Conservation (phyloP, 257 asterid species). For the Rhazya stricta region DNA sequence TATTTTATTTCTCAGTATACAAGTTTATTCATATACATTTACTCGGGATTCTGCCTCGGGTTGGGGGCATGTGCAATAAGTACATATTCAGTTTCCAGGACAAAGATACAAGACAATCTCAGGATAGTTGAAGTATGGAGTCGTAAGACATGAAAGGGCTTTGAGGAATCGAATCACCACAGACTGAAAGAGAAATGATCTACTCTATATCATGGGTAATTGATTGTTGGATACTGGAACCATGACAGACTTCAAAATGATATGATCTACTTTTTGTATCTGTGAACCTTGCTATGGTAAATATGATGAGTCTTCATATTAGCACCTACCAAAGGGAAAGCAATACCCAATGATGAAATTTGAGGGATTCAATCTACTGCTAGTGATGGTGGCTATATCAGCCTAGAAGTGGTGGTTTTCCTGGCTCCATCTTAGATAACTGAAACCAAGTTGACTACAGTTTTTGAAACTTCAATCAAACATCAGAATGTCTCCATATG, state of each 20-base stretch:
- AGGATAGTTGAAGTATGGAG: background rate
- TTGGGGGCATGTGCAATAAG: too few species aligned
- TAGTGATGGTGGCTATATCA: background rate
- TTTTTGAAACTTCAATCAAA: background rate
- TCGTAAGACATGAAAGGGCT: background rate
- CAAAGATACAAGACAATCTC: too few species aligned
- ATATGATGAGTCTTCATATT: background rate
- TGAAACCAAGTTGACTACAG: background rate
- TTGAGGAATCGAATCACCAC: background rate
- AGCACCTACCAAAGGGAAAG: background rate
- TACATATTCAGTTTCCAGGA: too few species aligned
- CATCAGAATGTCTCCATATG: background rate
- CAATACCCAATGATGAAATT: background rate
- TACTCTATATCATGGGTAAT: background rate
- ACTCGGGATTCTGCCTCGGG: too few species aligned
- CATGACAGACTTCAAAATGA: background rate
- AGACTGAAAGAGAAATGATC: background rate
- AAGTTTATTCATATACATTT: too few species aligned
- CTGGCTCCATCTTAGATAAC: background rate
- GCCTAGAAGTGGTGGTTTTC: background rate
- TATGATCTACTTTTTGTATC: background rate
- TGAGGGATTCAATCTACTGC: background rate
- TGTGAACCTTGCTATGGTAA: background rate
- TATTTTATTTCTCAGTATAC: too few species aligned
- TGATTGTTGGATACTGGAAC: background rate